These are phyloP conservation scores for Crithidia sp. DNA, from an alignment of 208 protist genomes.

Conservation along the genomic window DNA sequence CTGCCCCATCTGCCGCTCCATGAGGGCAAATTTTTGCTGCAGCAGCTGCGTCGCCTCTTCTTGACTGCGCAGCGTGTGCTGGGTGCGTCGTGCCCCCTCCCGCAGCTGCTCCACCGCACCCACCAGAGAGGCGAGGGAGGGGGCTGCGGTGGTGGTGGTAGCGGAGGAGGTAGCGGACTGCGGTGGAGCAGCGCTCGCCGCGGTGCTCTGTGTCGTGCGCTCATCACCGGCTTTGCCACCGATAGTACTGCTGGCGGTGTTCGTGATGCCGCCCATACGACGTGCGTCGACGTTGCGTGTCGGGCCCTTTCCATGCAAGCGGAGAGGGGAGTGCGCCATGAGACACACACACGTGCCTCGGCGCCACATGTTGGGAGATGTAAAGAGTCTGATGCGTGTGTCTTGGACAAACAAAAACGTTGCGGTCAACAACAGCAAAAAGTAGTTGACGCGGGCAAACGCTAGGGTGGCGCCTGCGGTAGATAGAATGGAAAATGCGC, in stretches of 20 bases:
- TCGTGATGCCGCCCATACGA: background rate
- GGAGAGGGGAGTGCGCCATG: constrained; percentile 10
- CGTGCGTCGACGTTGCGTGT: no score
- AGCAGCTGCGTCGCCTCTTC: constrained; percentile 33
- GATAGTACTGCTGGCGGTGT: constrained; percentile 1
- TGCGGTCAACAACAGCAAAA: no score
- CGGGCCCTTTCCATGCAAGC: constrained; percentile 1
- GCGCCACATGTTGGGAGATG: constrained; percentile 13
- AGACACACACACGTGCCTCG: background rate
- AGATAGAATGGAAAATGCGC: no score
- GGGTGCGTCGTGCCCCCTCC: constrained; percentile 25
- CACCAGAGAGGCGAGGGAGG: background rate
- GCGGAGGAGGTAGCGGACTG: background rate
- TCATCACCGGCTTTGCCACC: background rate
- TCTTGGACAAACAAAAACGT: no score
- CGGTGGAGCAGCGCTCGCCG: no score
- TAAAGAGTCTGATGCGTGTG: background rate
- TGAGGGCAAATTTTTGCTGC: constrained; percentile 50
- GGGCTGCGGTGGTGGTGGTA: background rate
- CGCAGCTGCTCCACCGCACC: constrained; percentile 32
- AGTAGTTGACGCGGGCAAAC: no score
- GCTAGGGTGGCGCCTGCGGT: no score
- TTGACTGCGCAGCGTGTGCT: constrained; percentile 30
- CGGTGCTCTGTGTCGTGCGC: background rate
- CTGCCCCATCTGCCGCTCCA: constrained; percentile 53